A percentile compares a stretch with the other conserved stretches of the same genome.
phyloP scores from a whole-genome alignment of 2,329 filamentous ascomycete genomes.

The Xylaria sp. region DNA sequence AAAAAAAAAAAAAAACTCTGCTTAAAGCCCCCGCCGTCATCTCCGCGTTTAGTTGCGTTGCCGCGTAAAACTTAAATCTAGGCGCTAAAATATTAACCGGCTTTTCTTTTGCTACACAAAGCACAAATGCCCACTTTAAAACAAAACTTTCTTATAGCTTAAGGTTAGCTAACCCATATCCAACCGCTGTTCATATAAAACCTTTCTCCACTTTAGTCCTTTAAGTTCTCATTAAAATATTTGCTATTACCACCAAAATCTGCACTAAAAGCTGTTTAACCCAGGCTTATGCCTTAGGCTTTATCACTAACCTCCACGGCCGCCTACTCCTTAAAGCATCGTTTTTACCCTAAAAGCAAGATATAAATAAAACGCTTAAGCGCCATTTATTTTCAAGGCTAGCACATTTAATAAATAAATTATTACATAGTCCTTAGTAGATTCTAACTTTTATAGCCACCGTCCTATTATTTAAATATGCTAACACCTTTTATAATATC shows the following conservation, averaged over 20 bases:
- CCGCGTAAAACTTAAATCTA: constrained; percentile 22
- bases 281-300: too few relatives aligned
- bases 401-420: too few relatives aligned
- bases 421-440: too few relatives aligned
- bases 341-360: constrained; percentile 51
- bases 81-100: constrained; percentile 18
- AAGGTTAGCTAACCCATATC: constrained; percentile 14
- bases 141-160: constrained; percentile 23
- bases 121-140: constrained; percentile 22
- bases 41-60: constrained; percentile 15
- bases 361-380: constrained; percentile 17
- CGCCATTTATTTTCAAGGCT: constrained; percentile 19
- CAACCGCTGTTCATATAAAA: background rate
- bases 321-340: constrained; percentile 53
- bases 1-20: constrained; percentile 22
- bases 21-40: constrained; percentile 6
- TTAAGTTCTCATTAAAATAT: background rate
- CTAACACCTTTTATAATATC: constrained; percentile 26
- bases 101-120: constrained; percentile 15
- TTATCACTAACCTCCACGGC: constrained; percentile 45
- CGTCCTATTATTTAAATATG: constrained; percentile 30
- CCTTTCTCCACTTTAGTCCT: background rate
- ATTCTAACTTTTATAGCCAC: constrained; percentile 28
- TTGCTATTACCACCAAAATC: background rate
- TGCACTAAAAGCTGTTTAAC: too few relatives aligned